Evolutionary conservation across 306 rosid genomes (phyloP), one percentile per base, ranked within the genome.

Genomic region (Cucumis melo): DNA sequence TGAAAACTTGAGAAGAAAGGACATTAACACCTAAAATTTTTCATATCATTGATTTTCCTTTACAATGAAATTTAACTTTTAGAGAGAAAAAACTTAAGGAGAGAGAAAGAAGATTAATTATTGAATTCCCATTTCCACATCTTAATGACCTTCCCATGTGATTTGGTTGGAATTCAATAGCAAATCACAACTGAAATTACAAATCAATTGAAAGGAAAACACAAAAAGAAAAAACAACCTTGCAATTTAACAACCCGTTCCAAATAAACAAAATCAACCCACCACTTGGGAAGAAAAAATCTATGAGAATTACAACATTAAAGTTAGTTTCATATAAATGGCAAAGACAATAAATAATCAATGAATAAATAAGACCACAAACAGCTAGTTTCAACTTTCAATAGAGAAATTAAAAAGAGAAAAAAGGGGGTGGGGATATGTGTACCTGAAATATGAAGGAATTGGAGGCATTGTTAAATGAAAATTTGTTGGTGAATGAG

Each of bases 401-500:
- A 42, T 42, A 42, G 10, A 42, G 6, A 32, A 34, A 16, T 32
- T 2, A 15, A 15, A 62, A 15, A 14, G 20, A 34, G 5, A 24
- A 27, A 3, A 10, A 12, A 11, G 5, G 36, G 36, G 36, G 32
- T 1, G 32, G 36, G 36, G 36, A 32, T 62, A 39, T 17, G 73
- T 65, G 56, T 51, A 70, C 75, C 75, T 70, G 75, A 70, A 70
- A 44, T n/a, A n/a, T 44, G 75, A 46, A 24, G 12, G 39, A 67
- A 67, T 21, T 32, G 12, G 6, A 41, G 34, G 12, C 19, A n/a
- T 41, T 41, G 34, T 20, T 2, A 42, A 9, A n/a, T 67, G 50
- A 8, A 62, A 61, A 42, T 61, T 61, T 88, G 95, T 88, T 91
- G 95, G 90, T 82, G 84, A 74, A 82, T 88, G 96, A 89, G 91